Evolutionary conservation across 2,329 filamentous ascomycete genomes (phyloP).

Genomic region (Cladosporium sp.): DNA sequence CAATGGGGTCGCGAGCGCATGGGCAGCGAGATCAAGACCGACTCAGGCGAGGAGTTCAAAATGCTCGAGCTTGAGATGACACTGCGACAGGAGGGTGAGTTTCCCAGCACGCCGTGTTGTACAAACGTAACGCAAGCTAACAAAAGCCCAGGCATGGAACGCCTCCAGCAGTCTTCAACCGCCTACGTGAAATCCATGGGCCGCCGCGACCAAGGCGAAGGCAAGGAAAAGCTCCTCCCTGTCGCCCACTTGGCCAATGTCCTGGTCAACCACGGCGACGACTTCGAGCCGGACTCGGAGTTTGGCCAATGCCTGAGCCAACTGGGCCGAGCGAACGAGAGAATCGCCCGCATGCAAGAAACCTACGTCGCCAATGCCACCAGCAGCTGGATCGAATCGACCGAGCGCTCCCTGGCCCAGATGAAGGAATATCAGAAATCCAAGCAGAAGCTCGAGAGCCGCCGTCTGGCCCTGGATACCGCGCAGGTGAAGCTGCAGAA

Average conservation of each 20-base stretch:
- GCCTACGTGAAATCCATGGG: slow-evolving; percentile 83
- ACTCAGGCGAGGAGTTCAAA: slow-evolving; percentile 86
- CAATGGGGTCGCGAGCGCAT: slow-evolving; percentile 98
- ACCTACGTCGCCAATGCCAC: slow-evolving; percentile 74
- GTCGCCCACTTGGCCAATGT: slow-evolving; percentile 74
- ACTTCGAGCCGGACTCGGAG: slow-evolving; percentile 86
- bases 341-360: slow-evolving; percentile 80
- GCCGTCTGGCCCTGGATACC: slow-evolving; percentile 85
- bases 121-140: too few relatives aligned
- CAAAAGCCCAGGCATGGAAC: slow-evolving; percentile 69
- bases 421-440: slow-evolving; percentile 96
- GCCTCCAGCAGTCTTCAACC: slow-evolving; percentile 80
- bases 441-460: slow-evolving; percentile 89
- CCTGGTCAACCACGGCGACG: slow-evolving; percentile 86
- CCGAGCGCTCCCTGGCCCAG: slow-evolving; percentile 83
- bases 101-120: slow-evolving; percentile 30
- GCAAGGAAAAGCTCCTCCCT: slow-evolving; percentile 82
- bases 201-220: slow-evolving; percentile 77
- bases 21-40: slow-evolving; percentile 85
- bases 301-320: slow-evolving; percentile 81
- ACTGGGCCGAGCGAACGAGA: slow-evolving; percentile 83
- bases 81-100: slow-evolving; percentile 77
- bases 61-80: slow-evolving; percentile 85
- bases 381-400: slow-evolving; percentile 81
- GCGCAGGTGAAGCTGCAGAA: slow-evolving; percentile 89